These are phyloP conservation scores for Eimeria brunetti DNA, from an alignment of 169 alveolate genomes.

Conservation along the genomic window DNA sequence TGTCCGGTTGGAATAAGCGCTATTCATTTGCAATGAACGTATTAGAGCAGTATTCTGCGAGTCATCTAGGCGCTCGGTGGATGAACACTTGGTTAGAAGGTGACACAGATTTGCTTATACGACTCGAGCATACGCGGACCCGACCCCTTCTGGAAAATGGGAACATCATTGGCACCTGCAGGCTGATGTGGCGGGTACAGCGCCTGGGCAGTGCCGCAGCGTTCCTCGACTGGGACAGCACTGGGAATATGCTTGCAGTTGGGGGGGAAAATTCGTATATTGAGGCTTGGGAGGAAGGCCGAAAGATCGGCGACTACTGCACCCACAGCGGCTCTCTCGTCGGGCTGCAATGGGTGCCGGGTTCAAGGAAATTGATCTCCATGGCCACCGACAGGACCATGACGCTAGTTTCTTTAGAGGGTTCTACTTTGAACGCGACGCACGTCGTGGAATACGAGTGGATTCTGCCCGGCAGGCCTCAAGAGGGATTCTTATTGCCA, in stretches of 20 bases:
- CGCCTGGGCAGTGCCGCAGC: constrained; percentile 64
- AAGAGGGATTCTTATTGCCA: constrained; percentile 59
- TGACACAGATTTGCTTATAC: constrained; percentile 32
- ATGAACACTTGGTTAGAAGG: constrained; percentile 34
- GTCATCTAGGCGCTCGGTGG: constrained; percentile 41
- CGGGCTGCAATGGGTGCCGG: constrained; percentile 70
- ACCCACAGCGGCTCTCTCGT: constrained; percentile 54
- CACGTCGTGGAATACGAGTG: constrained; percentile 63
- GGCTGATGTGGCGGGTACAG: constrained; percentile 46
- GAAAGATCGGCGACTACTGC: constrained; percentile 54
- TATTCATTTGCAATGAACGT: not conserved
- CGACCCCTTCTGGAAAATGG: constrained; percentile 52
- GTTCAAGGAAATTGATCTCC: constrained; percentile 18
- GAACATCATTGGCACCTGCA: constrained; percentile 51
- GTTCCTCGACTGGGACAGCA: constrained; percentile 62
- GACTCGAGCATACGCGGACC: constrained; percentile 68
- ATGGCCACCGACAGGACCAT: constrained; percentile 64
- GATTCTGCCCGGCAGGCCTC: constrained; percentile 61
- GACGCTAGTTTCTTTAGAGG: constrained; percentile 23
- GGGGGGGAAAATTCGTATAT: constrained; percentile 51
- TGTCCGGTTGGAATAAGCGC: not conserved
- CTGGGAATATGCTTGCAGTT: constrained; percentile 55
- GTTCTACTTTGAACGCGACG: constrained; percentile 16
- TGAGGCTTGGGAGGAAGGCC: constrained; percentile 72
- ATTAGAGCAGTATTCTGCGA: not conserved